These are phyloP conservation scores for Citrullus amarus DNA, from an alignment of 306 rosid species.

Conservation along the genomic window DNA sequence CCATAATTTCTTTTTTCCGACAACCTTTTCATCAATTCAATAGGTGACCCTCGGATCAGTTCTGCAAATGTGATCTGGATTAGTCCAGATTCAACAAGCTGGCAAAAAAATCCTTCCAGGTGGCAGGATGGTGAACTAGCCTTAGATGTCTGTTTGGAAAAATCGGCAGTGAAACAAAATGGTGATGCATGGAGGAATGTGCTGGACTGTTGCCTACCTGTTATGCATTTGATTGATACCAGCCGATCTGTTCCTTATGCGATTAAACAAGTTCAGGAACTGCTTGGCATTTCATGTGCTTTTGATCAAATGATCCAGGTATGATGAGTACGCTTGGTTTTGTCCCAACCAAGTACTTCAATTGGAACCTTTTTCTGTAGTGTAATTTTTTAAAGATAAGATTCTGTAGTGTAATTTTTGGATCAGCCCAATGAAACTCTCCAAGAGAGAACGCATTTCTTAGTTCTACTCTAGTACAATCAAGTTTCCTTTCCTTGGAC, in stretches of 20 bases:
- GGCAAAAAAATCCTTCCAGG: slow-evolving; percentile 52
- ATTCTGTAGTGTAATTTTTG: neutral
- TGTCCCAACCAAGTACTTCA: neutral
- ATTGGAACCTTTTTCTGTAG: neutral
- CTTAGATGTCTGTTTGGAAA: slow-evolving; percentile 58
- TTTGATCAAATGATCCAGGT: slow-evolving; percentile 88
- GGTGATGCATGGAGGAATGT: slow-evolving; percentile 98
- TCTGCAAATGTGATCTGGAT: slow-evolving; percentile 77
- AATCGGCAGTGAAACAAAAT: slow-evolving; percentile 52
- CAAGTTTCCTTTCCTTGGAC: neutral
- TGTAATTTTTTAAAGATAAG: neutral
- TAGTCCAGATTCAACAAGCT: slow-evolving; percentile 61
- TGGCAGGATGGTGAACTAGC: slow-evolving; percentile 76
- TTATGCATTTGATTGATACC: slow-evolving; percentile 78
- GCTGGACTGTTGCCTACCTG: slow-evolving; percentile 78
- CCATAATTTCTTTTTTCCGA: neutral
- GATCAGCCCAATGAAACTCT: neutral
- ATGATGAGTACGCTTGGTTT: slow-evolving; percentile 1
- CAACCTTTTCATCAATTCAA: neutral
- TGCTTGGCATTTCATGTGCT: slow-evolving; percentile 76
- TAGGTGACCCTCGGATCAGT: slow-evolving; percentile 75
- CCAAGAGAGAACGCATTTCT: neutral
- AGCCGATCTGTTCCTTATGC: slow-evolving; percentile 81
- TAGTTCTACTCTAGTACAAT: neutral
- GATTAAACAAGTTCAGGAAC: slow-evolving; percentile 68